A percentile compares a stretch with the other conserved stretches of the same genome.
Evolutionary conservation across 495 filamentous ascomycete genomes (phyloP).

Genomic region (Penicillium desertorum): DNA sequence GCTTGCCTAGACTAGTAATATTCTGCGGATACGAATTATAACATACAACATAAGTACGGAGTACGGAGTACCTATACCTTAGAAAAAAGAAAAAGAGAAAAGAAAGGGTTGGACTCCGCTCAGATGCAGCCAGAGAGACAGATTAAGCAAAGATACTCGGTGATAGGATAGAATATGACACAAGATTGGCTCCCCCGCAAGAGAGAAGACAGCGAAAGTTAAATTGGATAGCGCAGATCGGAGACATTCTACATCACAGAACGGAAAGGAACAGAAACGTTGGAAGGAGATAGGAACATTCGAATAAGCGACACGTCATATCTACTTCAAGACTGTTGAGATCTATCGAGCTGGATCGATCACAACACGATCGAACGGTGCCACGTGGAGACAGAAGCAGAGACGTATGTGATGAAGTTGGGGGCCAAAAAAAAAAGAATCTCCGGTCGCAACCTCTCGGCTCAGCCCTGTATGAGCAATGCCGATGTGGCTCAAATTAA

Average conservation of each 20-base stretch:
- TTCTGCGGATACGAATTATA: neutral
- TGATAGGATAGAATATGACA: neutral
- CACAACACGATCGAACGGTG: constrained; percentile 7
- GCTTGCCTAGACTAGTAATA: neutral
- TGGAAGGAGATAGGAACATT: constrained; percentile 5
- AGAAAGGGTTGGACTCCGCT: neutral
- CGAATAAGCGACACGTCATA: constrained; percentile 1
- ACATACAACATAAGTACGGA: neutral
- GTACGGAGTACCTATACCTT: neutral
- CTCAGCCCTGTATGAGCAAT: constrained; percentile 10
- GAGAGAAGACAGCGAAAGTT: neutral
- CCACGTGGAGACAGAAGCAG: constrained; percentile 7
- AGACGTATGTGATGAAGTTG: neutral
- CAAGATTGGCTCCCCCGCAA: constrained; percentile 10
- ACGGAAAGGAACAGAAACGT: neutral
- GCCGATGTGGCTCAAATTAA: neutral
- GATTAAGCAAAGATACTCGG: constrained; percentile 11
- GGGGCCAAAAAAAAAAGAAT: constrained; percentile 3
- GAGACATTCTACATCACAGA: constrained; percentile 1
- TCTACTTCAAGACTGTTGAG: neutral
- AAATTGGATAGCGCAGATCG: constrained; percentile 13
- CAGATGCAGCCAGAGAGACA: neutral
- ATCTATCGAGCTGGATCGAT: constrained; percentile 8
- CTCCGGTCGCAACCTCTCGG: constrained; percentile 2
- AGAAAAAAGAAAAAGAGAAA: neutral